Evolutionary conservation across 768 basidiomycete species (phyloP).

Genomic region (Boletus huronensis): DNA sequence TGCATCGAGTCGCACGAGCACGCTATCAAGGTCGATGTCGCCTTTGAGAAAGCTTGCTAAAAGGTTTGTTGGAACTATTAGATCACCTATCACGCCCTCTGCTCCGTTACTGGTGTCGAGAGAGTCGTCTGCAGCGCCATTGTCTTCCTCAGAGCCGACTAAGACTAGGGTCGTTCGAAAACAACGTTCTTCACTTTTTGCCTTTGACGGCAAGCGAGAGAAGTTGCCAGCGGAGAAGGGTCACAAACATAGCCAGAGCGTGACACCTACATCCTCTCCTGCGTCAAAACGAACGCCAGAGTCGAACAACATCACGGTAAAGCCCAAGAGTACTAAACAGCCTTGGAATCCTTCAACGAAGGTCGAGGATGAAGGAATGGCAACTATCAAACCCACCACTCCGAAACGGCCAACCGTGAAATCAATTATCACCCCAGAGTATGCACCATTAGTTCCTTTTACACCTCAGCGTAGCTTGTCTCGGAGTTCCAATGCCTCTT

Average conservation of each 20-base stretch:
- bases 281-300: constrained; percentile 33
- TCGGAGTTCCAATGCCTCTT: constrained; percentile 72
- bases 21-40: constrained; percentile 73
- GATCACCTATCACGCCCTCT: constrained; percentile 38
- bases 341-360: constrained; percentile 82
- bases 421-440: constrained; percentile 42
- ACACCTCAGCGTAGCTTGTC: constrained; percentile 64
- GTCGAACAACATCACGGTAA: constrained; percentile 39
- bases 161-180: constrained; percentile 40
- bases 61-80: constrained; percentile 52
- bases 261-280: constrained; percentile 69
- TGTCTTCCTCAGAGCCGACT: constrained; percentile 54
- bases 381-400: constrained; percentile 46
- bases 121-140: constrained; percentile 36
- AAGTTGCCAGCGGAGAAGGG: constrained; percentile 53
- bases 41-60: constrained; percentile 77
- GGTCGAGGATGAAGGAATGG: constrained; percentile 52
- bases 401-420: constrained; percentile 47
- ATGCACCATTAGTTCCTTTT: constrained; percentile 46
- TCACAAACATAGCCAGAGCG: constrained; percentile 69
- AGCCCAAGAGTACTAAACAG: constrained; percentile 42
- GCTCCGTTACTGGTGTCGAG: constrained; percentile 46
- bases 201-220: constrained; percentile 41
- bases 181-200: constrained; percentile 63
- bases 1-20: constrained; percentile 36